Base-by-base conservation (phyloP, 306 rosid genomes). In the Prunus mongolica region DNA sequence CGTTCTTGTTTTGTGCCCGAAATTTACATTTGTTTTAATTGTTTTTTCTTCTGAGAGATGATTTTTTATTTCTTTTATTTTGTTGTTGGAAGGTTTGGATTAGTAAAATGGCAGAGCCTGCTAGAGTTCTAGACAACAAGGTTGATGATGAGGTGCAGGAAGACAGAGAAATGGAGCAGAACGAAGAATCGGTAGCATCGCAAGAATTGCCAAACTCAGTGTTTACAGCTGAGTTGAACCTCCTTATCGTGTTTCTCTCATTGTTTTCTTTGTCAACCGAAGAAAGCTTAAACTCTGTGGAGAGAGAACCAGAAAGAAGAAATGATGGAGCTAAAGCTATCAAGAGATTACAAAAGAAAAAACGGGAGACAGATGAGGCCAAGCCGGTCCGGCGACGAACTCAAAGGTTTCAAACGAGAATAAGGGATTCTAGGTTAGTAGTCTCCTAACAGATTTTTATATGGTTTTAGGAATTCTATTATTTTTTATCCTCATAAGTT, bases 191-290 rank as follows among this genome's bases (percentile, higher is more conserved):
- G 32, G n/a, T 15, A 46, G 6, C 69, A 22, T 69, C 80, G 20
- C 75, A 54, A 38, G 44, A 38, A 3, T 25, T 20, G n/a, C 68
- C 80, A 18, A 71, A 81, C 72, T 49, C 84, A 6, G 52, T 74
- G 16, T 79, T 79, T 57, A 46, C 74, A 47, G 71, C 76, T 0
- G 92, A 86, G 41, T 60, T 88, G 65, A 88, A 90, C 69, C 84
- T 83, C 74, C 57, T 90, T n/a, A 49, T 81, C 41, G 87, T 90
- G 76, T 30, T 81, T n/a, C 81, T 84, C 58, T 88, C 92, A 0
- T 69, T 82, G 8, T 8, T 72, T 69, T 75, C 87, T 49, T 30
- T 19, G 20, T 30, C 84, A 18, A 30, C 34, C 1, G 83, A 89
- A 44, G 87, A 86, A 8, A 34, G 58, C 73, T 72, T 62, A 10